Conservation (phyloP, 2,329 filamentous ascomycete genomes). For the Fusarium nematophilum region DNA sequence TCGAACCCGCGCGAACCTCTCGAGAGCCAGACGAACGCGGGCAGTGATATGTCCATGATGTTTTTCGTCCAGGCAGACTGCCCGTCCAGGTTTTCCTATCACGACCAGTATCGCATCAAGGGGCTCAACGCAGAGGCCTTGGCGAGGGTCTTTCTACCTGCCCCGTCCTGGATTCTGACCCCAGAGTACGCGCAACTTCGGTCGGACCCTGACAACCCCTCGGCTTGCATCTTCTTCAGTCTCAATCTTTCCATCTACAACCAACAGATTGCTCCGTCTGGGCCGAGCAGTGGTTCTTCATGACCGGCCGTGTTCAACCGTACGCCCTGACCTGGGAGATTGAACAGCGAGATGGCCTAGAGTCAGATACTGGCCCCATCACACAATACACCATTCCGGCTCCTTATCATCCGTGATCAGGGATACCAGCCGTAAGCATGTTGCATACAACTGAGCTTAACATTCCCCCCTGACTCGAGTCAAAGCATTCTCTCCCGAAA, state of each 20-base stretch:
- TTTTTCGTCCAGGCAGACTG: slow-evolving; percentile 3
- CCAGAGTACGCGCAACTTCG: background rate
- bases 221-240: slow-evolving; percentile 8
- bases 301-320: background rate
- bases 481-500: background rate
- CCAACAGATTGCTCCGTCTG: background rate
- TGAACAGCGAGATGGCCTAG: background rate
- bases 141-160: background rate
- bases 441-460: too few species aligned
- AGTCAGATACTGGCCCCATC: too few species aligned
- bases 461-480: background rate
- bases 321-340: background rate
- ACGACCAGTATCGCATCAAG: slow-evolving; percentile 6
- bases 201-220: background rate
- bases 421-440: slow-evolving; percentile 12
- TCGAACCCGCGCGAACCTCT: slow-evolving; percentile 4
- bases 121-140: background rate
- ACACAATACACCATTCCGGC: slow-evolving; percentile 8
- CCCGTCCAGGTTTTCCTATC: slow-evolving; percentile 3
- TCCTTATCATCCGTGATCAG: slow-evolving; percentile 4
- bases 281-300: background rate
- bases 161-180: background rate
- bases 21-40: slow-evolving; percentile 8
- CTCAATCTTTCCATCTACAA: slow-evolving; percentile 3
- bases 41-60: slow-evolving; percentile 11